Conservation (phyloP, 148 eudicot species). For the Heliosperma pusillum region DNA sequence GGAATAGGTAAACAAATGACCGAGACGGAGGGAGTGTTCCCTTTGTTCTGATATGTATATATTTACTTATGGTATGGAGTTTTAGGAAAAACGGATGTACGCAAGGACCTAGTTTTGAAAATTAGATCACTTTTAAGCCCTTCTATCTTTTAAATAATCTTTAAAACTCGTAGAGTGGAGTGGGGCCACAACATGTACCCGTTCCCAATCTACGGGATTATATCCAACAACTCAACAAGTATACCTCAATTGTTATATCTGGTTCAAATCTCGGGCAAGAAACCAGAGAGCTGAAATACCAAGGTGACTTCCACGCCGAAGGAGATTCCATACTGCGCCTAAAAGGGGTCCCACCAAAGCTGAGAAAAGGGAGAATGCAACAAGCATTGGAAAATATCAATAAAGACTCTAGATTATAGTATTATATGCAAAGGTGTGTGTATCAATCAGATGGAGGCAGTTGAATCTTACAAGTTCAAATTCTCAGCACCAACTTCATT, state of each 20-base stretch:
- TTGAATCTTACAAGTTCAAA: conserved; percentile 60
- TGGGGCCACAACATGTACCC: conserved; percentile 21
- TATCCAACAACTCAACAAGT: not conserved
- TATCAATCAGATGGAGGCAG: not conserved
- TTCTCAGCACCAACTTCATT: conserved; percentile 49
- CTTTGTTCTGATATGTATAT: too few species aligned
- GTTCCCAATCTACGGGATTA: not conserved
- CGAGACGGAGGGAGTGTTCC: too few species aligned
- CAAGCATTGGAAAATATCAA: not conserved
- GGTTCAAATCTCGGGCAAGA: conserved; percentile 79
- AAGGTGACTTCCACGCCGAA: conserved; percentile 97
- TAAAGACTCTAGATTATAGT: not conserved
- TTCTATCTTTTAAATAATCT: too few species aligned
- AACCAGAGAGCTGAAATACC: conserved; percentile 71
- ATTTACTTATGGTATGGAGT: too few species aligned
- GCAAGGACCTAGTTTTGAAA: too few species aligned
- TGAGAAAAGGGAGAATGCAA: conserved; percentile 22
- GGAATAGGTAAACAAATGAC: too few species aligned
- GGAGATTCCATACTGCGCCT: conserved; percentile 89
- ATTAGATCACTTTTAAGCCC: too few species aligned
- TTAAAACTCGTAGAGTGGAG: too few species aligned
- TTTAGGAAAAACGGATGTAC: too few species aligned
- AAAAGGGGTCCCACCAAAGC: conserved; percentile 81
- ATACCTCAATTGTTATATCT: conserved; percentile 81
- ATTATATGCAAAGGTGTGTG: not conserved